These are phyloP conservation scores for Copromyces sp. DNA, from an alignment of 495 filamentous ascomycete species.

Conservation along the genomic window DNA sequence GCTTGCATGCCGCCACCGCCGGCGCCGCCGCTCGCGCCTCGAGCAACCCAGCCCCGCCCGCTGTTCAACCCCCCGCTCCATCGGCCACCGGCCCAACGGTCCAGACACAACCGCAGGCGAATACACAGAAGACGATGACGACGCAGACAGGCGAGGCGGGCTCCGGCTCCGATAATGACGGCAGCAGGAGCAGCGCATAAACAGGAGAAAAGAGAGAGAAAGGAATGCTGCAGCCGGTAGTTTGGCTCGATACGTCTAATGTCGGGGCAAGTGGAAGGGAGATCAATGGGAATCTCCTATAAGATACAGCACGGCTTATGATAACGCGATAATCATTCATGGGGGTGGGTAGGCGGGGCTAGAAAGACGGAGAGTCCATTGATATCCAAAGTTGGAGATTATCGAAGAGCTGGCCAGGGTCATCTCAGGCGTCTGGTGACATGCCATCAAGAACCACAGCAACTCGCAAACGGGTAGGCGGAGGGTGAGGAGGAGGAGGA, in stretches of 20 bases:
- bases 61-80: slow-evolving; percentile 26
- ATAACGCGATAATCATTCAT: neutral
- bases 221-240: neutral
- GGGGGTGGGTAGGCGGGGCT: neutral
- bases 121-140: slow-evolving; percentile 37
- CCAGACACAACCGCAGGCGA: slow-evolving; percentile 39
- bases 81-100: slow-evolving; percentile 37
- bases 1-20: slow-evolving; percentile 71
- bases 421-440: neutral
- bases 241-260: neutral
- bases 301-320: neutral
- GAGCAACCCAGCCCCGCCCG: slow-evolving; percentile 24
- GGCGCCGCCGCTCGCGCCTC: slow-evolving; percentile 31
- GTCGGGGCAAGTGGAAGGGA: neutral
- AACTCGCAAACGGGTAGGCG: neutral
- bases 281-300: neutral
- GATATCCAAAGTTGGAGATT: neutral
- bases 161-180: slow-evolving; percentile 55
- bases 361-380: neutral
- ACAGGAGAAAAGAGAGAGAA: neutral
- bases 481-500: neutral
- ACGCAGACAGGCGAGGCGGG: slow-evolving; percentile 45
- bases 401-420: neutral
- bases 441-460: neutral
- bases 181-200: slow-evolving; percentile 20